phyloP scores from a whole-genome alignment of 1,284 basidiomycete genomes.

The Coriolopsis trogii region DNA sequence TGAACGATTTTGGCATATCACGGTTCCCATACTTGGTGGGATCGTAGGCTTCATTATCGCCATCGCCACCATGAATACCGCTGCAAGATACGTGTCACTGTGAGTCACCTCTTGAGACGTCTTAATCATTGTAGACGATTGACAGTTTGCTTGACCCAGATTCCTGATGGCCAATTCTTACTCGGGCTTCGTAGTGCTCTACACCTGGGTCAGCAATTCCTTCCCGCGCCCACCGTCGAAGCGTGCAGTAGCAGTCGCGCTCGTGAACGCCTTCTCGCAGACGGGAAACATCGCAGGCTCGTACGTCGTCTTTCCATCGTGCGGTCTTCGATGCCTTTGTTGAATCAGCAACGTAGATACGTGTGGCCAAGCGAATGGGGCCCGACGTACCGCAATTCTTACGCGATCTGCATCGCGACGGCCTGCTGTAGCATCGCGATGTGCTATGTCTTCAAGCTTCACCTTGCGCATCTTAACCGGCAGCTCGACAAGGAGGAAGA shows the following conservation, averaged over 20 bases:
- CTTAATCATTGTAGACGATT: not conserved
- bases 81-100: conserved; percentile 73
- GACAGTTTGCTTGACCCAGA: conserved; percentile 37
- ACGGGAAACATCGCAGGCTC: conserved; percentile 78
- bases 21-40: conserved; percentile 56
- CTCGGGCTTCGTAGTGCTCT: conserved; percentile 67
- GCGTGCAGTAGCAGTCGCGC: conserved; percentile 73
- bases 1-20: conserved; percentile 70
- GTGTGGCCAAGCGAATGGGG: conserved; percentile 46
- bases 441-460: conserved; percentile 49
- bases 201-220: conserved; percentile 75
- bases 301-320: conserved; percentile 23
- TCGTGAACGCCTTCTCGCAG: conserved; percentile 73
- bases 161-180: conserved; percentile 81
- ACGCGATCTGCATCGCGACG: conserved; percentile 53
- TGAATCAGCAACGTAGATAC: conserved; percentile 27
- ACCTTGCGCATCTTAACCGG: conserved; percentile 41
- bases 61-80: conserved; percentile 67
- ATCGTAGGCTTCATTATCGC: conserved; percentile 79
- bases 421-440: conserved; percentile 46
- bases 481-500: conserved; percentile 35
- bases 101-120: conserved; percentile 36
- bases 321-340: not conserved
- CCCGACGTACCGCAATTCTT: conserved; percentile 45
- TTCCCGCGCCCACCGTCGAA: conserved; percentile 71